These are phyloP conservation scores for Papiliotrema nemorosa DNA, from an alignment of 1,284 basidiomycete genomes.

Conservation along the genomic window DNA sequence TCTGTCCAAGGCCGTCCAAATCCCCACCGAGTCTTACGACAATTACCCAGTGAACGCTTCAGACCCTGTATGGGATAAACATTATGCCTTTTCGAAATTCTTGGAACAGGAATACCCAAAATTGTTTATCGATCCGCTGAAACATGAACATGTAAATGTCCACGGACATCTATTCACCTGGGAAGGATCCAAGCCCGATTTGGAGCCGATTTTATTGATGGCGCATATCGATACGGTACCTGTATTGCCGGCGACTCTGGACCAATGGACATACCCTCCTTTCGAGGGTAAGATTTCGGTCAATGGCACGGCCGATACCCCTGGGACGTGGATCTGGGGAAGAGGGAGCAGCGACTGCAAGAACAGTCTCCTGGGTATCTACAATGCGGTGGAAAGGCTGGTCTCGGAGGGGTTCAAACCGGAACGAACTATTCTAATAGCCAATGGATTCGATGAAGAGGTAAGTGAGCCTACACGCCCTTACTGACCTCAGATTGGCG, in stretches of 20 bases:
- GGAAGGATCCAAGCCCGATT: constrained; percentile 42
- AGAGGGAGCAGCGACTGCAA: constrained; percentile 53
- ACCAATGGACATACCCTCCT: constrained; percentile 54
- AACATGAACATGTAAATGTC: constrained; percentile 49
- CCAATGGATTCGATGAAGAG: constrained; percentile 58
- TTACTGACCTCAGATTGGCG: constrained; percentile 36
- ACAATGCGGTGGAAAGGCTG: constrained; percentile 53
- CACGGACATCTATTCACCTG: constrained; percentile 52
- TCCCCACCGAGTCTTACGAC: constrained; percentile 50
- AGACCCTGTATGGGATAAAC: constrained; percentile 45
- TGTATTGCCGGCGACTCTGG: constrained; percentile 52
- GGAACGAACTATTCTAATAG: constrained; percentile 50
- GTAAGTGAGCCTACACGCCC: constrained; percentile 16
- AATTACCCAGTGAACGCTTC: constrained; percentile 36
- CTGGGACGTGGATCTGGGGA: constrained; percentile 55
- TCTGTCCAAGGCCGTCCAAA: constrained; percentile 44
- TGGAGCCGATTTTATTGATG: constrained; percentile 52
- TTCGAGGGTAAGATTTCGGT: constrained; percentile 52
- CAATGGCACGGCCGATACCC: constrained; percentile 34
- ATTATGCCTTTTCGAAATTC: constrained; percentile 45
- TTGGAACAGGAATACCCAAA: constrained; percentile 48
- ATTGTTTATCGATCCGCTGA: constrained; percentile 35
- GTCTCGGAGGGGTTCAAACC: constrained; percentile 51
- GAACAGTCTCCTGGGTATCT: constrained; percentile 51
- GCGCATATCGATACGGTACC: constrained; percentile 55